Percentiles rank a stretch among this genome's conserved stretches.
phyloP scores from a whole-genome alignment of 176 grass and related monocot genomes.

The Ensete ventricosum region DNA sequence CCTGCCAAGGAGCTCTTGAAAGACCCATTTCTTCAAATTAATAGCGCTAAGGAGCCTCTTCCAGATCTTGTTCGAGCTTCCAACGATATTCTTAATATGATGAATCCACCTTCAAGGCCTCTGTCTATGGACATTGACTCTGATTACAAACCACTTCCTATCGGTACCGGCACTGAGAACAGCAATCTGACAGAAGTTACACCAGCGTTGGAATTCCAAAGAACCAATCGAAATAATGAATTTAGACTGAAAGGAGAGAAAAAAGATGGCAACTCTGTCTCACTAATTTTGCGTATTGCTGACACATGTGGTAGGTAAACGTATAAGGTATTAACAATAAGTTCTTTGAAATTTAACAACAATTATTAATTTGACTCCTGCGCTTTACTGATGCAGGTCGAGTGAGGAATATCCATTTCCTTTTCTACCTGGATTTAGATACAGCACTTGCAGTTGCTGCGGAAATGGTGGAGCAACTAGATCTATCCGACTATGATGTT shows the following conservation, averaged over 20 bases:
- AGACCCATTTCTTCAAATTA: slow-evolving; percentile 62
- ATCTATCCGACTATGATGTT: slow-evolving; percentile 24
- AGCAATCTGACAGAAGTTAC: slow-evolving; percentile 11
- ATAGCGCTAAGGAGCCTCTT: slow-evolving; percentile 26
- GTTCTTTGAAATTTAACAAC: background rate
- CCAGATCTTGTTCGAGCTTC: slow-evolving; percentile 17
- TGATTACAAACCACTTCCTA: slow-evolving; percentile 24
- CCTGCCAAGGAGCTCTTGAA: slow-evolving; percentile 69
- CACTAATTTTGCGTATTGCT: slow-evolving; percentile 21
- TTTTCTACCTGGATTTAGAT: slow-evolving; percentile 21
- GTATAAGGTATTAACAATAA: background rate
- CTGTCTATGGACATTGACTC: slow-evolving; percentile 56
- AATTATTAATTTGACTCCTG: background rate
- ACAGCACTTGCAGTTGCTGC: slow-evolving; percentile 17
- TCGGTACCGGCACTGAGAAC: slow-evolving; percentile 23
- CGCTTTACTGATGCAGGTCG: slow-evolving; percentile 6
- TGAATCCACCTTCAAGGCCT: slow-evolving; percentile 27
- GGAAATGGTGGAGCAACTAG: slow-evolving; percentile 33
- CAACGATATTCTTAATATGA: slow-evolving; percentile 23
- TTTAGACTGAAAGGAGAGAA: slow-evolving; percentile 22
- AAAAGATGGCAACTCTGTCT: slow-evolving; percentile 20
- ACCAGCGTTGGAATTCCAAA: slow-evolving; percentile 46
- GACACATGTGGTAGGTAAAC: slow-evolving; percentile 11
- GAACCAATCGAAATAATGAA: slow-evolving; percentile 51
- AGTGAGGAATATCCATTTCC: slow-evolving; percentile 28